phyloP scores from a whole-genome alignment of 2,329 filamentous ascomycete species.

The Penicillium brasilianum region DNA sequence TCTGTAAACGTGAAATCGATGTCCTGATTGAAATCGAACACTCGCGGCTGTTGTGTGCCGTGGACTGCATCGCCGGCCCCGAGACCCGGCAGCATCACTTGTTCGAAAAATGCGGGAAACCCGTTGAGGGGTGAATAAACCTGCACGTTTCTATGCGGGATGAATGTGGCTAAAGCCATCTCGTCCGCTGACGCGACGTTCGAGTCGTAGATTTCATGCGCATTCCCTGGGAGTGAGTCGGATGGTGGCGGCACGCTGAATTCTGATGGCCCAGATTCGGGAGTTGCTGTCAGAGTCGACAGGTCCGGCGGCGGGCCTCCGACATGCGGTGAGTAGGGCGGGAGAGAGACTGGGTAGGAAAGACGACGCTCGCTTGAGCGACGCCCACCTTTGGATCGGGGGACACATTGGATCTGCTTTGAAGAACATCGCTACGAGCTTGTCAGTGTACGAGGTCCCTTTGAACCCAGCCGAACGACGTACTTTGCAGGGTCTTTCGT shows the following conservation, averaged over 20 bases:
- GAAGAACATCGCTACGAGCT: constrained; percentile 15
- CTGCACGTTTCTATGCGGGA: constrained; percentile 1
- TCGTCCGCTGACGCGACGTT: constrained; percentile 3
- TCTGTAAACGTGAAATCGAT: constrained; percentile 14
- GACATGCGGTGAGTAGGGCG: constrained; percentile 1
- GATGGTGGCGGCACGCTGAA: constrained; percentile 8
- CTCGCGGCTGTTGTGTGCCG: constrained; percentile 19
- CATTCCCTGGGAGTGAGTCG: constrained; percentile 9
- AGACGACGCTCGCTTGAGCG: constrained; percentile 4
- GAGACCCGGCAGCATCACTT: constrained; percentile 21
- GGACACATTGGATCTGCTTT: constrained; percentile 17
- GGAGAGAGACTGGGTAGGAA: constrained; percentile 6
- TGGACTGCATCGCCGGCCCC: constrained; percentile 1
- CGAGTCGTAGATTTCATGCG: constrained; percentile 8
- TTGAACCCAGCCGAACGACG: background rate
- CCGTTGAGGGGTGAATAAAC: constrained; percentile 9
- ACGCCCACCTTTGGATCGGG: constrained; percentile 6
- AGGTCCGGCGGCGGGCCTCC: background rate
- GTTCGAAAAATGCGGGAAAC: constrained; percentile 25
- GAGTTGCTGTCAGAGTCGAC: constrained; percentile 3
- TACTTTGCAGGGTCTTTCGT: constrained; percentile 24
- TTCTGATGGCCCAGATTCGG: constrained; percentile 17
- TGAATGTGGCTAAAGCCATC: constrained; percentile 4
- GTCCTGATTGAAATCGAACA: constrained; percentile 24
- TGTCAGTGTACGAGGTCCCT: constrained; percentile 8